phyloP scores from a whole-genome alignment of 257 asterid genomes.

The Schizonepeta tenuifolia region DNA sequence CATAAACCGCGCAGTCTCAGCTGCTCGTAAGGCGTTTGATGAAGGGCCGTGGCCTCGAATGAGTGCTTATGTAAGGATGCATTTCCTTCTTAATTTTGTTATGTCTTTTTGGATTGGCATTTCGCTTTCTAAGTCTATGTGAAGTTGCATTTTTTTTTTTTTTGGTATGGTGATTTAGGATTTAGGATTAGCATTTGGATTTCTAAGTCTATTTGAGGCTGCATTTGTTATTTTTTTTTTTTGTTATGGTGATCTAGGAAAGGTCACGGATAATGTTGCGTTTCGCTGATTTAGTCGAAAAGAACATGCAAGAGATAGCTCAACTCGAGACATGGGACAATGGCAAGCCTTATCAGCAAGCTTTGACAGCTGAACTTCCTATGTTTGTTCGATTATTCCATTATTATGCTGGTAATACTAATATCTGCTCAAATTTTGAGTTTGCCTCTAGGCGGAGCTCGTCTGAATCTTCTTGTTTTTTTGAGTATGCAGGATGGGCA shows the following conservation, averaged over 20 bases:
- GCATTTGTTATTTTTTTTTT: not conserved
- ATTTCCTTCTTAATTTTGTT: not conserved
- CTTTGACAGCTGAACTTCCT: conserved; percentile 61
- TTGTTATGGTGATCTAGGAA: conserved; percentile 49
- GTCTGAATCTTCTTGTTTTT: not conserved
- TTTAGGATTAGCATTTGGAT: conserved; percentile 12
- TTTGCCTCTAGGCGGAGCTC: not conserved
- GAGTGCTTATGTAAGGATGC: conserved; percentile 66
- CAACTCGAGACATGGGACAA: conserved; percentile 81
- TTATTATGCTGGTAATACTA: conserved; percentile 66
- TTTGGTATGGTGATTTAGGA: conserved; percentile 31
- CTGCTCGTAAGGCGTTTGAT: conserved; percentile 85
- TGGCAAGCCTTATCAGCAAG: conserved; percentile 76
- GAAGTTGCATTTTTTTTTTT: not conserved
- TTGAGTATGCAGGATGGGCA: conserved; percentile 64
- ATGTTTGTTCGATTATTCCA: conserved; percentile 56
- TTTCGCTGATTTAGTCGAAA: conserved; percentile 72
- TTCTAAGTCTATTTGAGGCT: too few species aligned
- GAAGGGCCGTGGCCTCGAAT: conserved; percentile 92
- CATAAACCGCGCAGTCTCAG: conserved; percentile 69
- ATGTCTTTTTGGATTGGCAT: not conserved
- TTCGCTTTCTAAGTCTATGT: not conserved
- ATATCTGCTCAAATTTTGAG: not conserved
- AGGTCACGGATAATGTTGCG: conserved; percentile 58
- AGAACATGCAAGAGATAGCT: conserved; percentile 64